Percentiles rank a stretch among this genome's conserved stretches.
Evolutionary conservation across 106 monocot genomes (phyloP).

Genomic region (Dendrobium chrysotoxum): DNA sequence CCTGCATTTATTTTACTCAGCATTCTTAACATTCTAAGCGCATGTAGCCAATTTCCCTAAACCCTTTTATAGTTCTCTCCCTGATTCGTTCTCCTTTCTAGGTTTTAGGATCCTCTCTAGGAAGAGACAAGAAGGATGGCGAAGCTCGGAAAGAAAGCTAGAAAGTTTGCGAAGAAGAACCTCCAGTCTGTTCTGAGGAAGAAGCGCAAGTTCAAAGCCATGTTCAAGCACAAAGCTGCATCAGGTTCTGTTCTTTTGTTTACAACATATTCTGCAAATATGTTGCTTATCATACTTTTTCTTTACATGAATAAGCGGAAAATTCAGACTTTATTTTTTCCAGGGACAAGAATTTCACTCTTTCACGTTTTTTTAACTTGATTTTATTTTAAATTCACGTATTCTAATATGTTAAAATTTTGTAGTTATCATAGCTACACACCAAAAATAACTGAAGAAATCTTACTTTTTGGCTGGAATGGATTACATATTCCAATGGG

Average conservation of each 20-base stretch:
- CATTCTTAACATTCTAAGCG: background rate
- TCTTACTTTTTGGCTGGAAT: background rate
- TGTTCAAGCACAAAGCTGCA: slow-evolving; percentile 20
- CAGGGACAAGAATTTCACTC: background rate
- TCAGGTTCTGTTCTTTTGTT: background rate
- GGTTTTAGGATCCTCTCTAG: background rate
- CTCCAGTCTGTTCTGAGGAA: slow-evolving; percentile 44
- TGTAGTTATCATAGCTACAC: background rate
- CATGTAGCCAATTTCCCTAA: background rate
- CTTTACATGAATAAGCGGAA: background rate
- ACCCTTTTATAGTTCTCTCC: background rate
- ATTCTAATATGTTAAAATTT: background rate
- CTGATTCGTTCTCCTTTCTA: background rate
- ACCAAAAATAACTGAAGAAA: background rate
- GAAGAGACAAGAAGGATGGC: slow-evolving; percentile 26
- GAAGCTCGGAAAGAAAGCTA: slow-evolving; percentile 68
- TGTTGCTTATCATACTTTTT: background rate
- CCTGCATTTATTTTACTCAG: background rate
- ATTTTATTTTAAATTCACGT: background rate
- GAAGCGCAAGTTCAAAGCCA: slow-evolving; percentile 39
- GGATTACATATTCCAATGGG: background rate
- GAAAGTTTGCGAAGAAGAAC: slow-evolving; percentile 69
- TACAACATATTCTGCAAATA: background rate
- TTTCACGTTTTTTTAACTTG: background rate
- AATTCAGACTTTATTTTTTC: background rate